A percentile compares a stretch with the other conserved stretches of the same genome.
Evolutionary conservation across 495 filamentous ascomycete genomes (phyloP).

Genomic region (Trichoderma virens): DNA sequence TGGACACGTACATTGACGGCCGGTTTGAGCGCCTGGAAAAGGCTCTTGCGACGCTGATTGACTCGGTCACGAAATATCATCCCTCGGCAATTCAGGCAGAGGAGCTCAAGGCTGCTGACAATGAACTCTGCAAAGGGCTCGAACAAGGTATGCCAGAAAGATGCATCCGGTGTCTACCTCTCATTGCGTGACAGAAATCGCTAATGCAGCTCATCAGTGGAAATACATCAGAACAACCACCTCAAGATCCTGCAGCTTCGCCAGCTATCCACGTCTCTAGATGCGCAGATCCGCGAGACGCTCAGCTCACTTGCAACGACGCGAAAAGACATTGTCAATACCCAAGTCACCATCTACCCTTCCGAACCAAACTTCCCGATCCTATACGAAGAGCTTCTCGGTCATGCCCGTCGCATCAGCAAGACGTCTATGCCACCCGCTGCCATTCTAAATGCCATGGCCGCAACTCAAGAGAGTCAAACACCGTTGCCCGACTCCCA

Average conservation of each 20-base stretch:
- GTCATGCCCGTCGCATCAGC: constrained; percentile 65
- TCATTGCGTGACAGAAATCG: background rate
- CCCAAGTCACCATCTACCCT: constrained; percentile 44
- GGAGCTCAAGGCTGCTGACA: constrained; percentile 61
- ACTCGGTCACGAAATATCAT: constrained; percentile 72
- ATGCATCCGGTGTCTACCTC: constrained; percentile 6
- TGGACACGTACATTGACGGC: constrained; percentile 51
- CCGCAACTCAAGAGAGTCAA: background rate
- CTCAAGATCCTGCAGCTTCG: constrained; percentile 55
- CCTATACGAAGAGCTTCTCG: constrained; percentile 57
- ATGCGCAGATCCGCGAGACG: constrained; percentile 53
- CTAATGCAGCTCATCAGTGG: constrained; percentile 34
- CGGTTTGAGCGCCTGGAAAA: constrained; percentile 63
- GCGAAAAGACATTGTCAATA: constrained; percentile 55
- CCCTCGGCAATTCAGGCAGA: constrained; percentile 55
- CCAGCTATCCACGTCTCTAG: constrained; percentile 47
- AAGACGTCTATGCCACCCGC: constrained; percentile 63
- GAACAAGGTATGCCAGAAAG: constrained; percentile 54
- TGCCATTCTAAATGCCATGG: constrained; percentile 33
- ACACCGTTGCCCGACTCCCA: background rate
- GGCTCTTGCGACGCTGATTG: constrained; percentile 57
- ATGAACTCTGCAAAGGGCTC: constrained; percentile 50
- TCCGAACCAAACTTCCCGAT: constrained; percentile 36
- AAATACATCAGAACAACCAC: constrained; percentile 61
- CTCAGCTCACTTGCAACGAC: constrained; percentile 54